These are phyloP conservation scores for Musa beccarii DNA, from an alignment of 176 grass and related monocot genomes.

Conservation along the genomic window DNA sequence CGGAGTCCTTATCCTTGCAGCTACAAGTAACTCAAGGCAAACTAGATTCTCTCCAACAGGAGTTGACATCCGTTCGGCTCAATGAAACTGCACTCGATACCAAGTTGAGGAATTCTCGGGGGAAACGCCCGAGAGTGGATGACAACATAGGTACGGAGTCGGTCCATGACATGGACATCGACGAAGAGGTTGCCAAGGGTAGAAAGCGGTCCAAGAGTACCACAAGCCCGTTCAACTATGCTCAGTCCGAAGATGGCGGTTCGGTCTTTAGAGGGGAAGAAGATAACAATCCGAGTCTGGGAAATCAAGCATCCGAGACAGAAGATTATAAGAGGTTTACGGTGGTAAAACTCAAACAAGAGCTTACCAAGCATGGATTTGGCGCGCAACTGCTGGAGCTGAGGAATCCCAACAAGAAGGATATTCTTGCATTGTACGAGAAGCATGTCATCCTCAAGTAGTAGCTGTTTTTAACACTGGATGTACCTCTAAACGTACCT, in stretches of 20 bases:
- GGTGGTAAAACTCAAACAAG: constrained; percentile 67
- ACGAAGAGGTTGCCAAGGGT: constrained; percentile 44
- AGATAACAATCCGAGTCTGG: constrained; percentile 38
- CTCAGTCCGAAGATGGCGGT: constrained; percentile 63
- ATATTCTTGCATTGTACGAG: constrained; percentile 82
- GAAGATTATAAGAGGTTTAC: constrained; percentile 84
- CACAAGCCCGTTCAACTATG: constrained; percentile 66
- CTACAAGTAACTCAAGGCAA: constrained; percentile 86
- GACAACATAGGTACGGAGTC: constrained; percentile 61
- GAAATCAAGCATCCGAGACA: constrained; percentile 31
- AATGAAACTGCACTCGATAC: constrained; percentile 78
- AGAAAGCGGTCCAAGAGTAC: constrained; percentile 89
- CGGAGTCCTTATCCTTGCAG: constrained; percentile 76
- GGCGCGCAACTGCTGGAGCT: constrained; percentile 75
- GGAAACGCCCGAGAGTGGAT: constrained; percentile 54
- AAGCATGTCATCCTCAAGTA: constrained; percentile 57
- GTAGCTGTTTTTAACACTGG: background rate
- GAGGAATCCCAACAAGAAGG: constrained; percentile 93
- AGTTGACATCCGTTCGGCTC: constrained; percentile 63
- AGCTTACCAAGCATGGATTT: constrained; percentile 82
- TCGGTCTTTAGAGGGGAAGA: constrained; percentile 53
- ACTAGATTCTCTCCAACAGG: constrained; percentile 90
- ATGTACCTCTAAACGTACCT: no score
- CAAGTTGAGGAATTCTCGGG: constrained; percentile 54
- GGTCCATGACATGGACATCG: constrained; percentile 87